phyloP scores from a whole-genome alignment of 2,329 filamentous ascomycete species.

The Venturiaceae sp. region DNA sequence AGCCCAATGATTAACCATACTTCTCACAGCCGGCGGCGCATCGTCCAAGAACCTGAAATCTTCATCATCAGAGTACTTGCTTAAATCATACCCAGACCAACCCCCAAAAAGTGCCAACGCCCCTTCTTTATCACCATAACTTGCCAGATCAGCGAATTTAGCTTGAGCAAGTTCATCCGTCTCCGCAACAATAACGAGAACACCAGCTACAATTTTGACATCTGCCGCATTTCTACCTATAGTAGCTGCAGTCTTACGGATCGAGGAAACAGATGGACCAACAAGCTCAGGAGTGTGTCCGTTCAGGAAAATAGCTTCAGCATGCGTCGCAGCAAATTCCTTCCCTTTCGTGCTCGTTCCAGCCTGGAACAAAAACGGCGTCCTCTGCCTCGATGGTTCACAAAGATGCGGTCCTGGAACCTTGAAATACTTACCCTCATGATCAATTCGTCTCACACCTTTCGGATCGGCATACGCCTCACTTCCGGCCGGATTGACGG shows the following conservation, averaged over 20 bases:
- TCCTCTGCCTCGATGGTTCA: slow-evolving; percentile 30
- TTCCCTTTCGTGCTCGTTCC: slow-evolving; percentile 49
- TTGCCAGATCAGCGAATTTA: slow-evolving; percentile 42
- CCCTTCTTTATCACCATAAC: slow-evolving; percentile 44
- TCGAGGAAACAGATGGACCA: slow-evolving; percentile 40
- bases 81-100: slow-evolving; percentile 53
- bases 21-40: slow-evolving; percentile 19
- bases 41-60: slow-evolving; percentile 35
- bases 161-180: slow-evolving; percentile 37
- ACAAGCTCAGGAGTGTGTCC: slow-evolving; percentile 42
- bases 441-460: slow-evolving; percentile 50
- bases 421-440: slow-evolving; percentile 46
- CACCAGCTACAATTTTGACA: slow-evolving; percentile 40
- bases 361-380: slow-evolving; percentile 38
- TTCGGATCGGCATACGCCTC: slow-evolving; percentile 47
- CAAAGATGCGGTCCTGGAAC: slow-evolving; percentile 35
- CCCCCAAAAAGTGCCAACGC: slow-evolving; percentile 47
- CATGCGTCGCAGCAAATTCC: slow-evolving; percentile 47
- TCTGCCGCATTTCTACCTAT: slow-evolving; percentile 45
- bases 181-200: slow-evolving; percentile 23
- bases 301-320: slow-evolving; percentile 52
- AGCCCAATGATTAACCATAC: slow-evolving; percentile 19
- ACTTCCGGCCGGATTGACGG: slow-evolving; percentile 42
- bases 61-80: slow-evolving; percentile 47
- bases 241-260: slow-evolving; percentile 40